These are phyloP conservation scores for Mortierella sp. DNA, from an alignment of 371 early-diverging fungal species.

Conservation along the genomic window DNA sequence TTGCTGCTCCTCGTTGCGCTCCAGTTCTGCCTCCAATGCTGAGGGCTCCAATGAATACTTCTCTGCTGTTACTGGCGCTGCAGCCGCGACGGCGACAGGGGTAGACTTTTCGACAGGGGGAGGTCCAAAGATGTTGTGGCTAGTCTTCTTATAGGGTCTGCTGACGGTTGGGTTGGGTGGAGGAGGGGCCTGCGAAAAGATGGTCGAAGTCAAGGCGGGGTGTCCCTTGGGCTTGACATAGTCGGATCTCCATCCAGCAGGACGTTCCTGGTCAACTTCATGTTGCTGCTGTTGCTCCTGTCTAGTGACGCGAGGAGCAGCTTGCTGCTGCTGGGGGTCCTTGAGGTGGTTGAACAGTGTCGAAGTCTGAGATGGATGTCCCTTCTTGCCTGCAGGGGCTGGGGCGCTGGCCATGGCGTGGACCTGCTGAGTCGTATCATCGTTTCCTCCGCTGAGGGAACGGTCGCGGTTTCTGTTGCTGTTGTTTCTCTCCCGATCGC, in stretches of 20 bases:
- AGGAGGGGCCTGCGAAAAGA: constrained; percentile 24
- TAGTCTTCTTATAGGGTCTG: constrained; percentile 36
- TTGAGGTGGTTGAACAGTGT: constrained; percentile 37
- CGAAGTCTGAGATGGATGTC: constrained; percentile 35
- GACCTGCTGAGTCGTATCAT: not conserved
- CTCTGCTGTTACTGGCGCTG: not conserved
- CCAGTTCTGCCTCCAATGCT: constrained; percentile 31
- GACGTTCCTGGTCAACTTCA: constrained; percentile 27
- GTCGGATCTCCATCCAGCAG: constrained; percentile 41
- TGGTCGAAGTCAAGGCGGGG: constrained; percentile 38
- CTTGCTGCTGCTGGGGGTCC: constrained; percentile 18
- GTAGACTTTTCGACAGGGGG: constrained; percentile 16
- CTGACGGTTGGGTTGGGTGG: not conserved
- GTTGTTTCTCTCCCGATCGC: not conserved
- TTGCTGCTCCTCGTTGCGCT: constrained; percentile 24
- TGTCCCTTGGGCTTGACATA: constrained; percentile 48
- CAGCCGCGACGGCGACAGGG: not conserved
- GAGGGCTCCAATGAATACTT: constrained; percentile 27
- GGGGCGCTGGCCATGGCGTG: not conserved
- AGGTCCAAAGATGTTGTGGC: constrained; percentile 38
- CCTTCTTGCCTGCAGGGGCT: constrained; percentile 18
- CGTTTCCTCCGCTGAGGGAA: constrained; percentile 3
- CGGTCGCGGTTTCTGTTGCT: not conserved
- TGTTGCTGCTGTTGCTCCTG: constrained; percentile 19
- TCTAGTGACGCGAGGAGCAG: not conserved